phyloP scores from a whole-genome alignment of 2,329 filamentous ascomycete genomes.

The Exophiala phaeomuriformis region DNA sequence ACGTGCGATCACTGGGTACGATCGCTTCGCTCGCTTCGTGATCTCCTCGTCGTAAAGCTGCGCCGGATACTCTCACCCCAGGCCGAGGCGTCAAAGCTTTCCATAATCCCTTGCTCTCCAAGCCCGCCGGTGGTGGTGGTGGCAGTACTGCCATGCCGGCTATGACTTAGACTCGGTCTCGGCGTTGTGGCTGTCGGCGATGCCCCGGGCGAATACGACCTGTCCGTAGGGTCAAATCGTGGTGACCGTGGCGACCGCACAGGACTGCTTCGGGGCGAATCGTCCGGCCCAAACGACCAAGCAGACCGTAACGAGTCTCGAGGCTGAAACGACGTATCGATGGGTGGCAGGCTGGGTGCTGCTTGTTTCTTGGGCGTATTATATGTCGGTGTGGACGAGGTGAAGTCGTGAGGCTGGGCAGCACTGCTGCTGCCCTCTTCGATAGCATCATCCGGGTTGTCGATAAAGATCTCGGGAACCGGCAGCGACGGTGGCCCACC shows the following conservation, averaged over 20 bases:
- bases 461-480: conserved; percentile 84
- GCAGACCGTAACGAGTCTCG: conserved; percentile 22
- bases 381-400: conserved; percentile 19
- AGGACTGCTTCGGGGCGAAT: conserved; percentile 24
- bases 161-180: conserved; percentile 33
- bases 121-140: conserved; percentile 58
- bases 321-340: conserved; percentile 25
- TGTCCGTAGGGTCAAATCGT: conserved; percentile 27
- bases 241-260: conserved; percentile 14
- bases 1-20: neutral
- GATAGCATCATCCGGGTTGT: conserved; percentile 56
- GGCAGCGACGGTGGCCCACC: conserved; percentile 68
- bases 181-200: conserved; percentile 28
- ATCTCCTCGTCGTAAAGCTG: conserved; percentile 64
- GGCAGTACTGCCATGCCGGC: conserved; percentile 60
- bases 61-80: conserved; percentile 90
- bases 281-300: conserved; percentile 23
- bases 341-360: conserved; percentile 19
- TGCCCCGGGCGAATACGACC: conserved; percentile 30
- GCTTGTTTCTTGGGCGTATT: conserved; percentile 6
- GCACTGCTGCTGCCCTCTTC: conserved; percentile 12
- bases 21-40: conserved; percentile 7
- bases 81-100: conserved; percentile 78
- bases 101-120: conserved; percentile 65
- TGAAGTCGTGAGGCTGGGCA: conserved; percentile 26